These are phyloP conservation scores for Arachis stenosperma DNA, from an alignment of 306 rosid species.

Conservation along the genomic window DNA sequence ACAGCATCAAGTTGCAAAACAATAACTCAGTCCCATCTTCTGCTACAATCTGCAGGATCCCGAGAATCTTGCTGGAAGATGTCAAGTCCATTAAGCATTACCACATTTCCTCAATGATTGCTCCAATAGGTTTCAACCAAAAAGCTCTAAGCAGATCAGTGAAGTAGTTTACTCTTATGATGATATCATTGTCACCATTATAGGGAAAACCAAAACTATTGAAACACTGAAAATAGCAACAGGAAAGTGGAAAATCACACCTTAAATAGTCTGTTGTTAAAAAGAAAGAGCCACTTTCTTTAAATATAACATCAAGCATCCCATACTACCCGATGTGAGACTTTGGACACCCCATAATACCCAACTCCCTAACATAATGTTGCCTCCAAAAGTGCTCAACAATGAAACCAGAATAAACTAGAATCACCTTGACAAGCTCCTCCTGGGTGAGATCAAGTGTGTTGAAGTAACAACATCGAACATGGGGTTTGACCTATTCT, in stretches of 20 bases:
- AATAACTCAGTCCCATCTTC: slow-evolving; percentile 37
- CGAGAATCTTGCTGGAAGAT: slow-evolving; percentile 33
- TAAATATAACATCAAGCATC: neutral
- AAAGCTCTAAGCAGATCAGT: slow-evolving; percentile 44
- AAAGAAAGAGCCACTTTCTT: slow-evolving; percentile 11
- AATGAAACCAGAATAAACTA: slow-evolving; percentile 38
- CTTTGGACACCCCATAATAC: neutral
- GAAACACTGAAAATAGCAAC: slow-evolving; percentile 22
- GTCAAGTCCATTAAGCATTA: slow-evolving; percentile 27
- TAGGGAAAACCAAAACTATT: neutral
- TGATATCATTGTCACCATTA: neutral
- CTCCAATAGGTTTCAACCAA: slow-evolving; percentile 27
- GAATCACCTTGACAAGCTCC: slow-evolving; percentile 34
- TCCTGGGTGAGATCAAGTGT: neutral
- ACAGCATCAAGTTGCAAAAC: slow-evolving; percentile 44
- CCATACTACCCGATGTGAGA: no score
- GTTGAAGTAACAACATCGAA: slow-evolving; percentile 35
- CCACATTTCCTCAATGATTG: neutral
- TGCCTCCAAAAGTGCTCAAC: slow-evolving; percentile 22
- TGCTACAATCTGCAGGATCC: slow-evolving; percentile 39
- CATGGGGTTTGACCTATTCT: neutral
- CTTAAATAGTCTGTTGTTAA: slow-evolving; percentile 3
- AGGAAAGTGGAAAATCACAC: slow-evolving; percentile 28
- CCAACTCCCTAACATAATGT: neutral
- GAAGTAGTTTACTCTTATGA: slow-evolving; percentile 37